These are phyloP conservation scores for Daldinia eschscholtzii DNA, from an alignment of 2,329 filamentous ascomycete species.

Conservation along the genomic window DNA sequence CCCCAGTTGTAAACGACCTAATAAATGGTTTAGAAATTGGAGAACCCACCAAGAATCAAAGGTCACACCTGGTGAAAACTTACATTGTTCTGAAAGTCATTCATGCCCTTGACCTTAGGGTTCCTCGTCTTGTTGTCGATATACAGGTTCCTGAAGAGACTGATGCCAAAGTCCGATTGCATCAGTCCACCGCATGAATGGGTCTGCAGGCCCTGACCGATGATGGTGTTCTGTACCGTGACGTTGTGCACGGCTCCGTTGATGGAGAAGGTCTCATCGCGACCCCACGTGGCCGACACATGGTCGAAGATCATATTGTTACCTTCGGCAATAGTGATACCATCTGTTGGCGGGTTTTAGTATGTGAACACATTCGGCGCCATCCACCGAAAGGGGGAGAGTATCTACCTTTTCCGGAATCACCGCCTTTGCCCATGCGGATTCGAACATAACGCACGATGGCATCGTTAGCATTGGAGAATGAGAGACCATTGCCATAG, in stretches of 20 bases:
- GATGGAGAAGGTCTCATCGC: slow-evolving; percentile 67
- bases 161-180: slow-evolving; percentile 63
- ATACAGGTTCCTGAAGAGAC: slow-evolving; percentile 67
- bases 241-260: slow-evolving; percentile 62
- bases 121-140: slow-evolving; percentile 70
- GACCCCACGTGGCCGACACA: slow-evolving; percentile 66
- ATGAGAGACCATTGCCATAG: slow-evolving; percentile 67
- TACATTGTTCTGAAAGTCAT: slow-evolving; percentile 64
- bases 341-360: slow-evolving; percentile 53
- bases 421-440: slow-evolving; percentile 64
- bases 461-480: slow-evolving; percentile 64
- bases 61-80: slow-evolving; percentile 3
- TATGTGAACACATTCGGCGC: neutral
- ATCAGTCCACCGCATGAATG: slow-evolving; percentile 66
- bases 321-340: slow-evolving; percentile 65
- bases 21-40: slow-evolving; percentile 50
- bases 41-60: neutral
- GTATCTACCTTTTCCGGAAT: slow-evolving; percentile 59
- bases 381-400: neutral
- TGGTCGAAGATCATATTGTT: slow-evolving; percentile 69
- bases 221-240: slow-evolving; percentile 66
- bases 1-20: slow-evolving; percentile 69
- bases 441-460: slow-evolving; percentile 69
- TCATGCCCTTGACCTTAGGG: slow-evolving; percentile 68
- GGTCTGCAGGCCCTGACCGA: slow-evolving; percentile 65